Evolutionary conservation across 768 basidiomycete genomes (phyloP).

Genomic region (Boletus rufocinnamomeus): DNA sequence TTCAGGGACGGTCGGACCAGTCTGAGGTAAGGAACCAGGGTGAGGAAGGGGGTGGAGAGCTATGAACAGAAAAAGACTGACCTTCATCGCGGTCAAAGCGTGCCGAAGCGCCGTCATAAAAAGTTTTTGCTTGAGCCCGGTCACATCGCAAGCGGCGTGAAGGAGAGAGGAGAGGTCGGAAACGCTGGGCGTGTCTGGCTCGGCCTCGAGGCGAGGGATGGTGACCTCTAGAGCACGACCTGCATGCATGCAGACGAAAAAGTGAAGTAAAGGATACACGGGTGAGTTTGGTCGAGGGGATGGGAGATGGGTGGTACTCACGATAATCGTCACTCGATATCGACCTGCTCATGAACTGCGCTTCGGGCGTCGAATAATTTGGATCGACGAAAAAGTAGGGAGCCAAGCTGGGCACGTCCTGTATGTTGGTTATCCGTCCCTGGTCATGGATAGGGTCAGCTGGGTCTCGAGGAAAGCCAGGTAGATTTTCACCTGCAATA

Average conservation of each 20-base stretch:
- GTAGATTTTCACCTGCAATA: slow-evolving; percentile 52
- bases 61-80: slow-evolving; percentile 31
- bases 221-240: slow-evolving; percentile 14
- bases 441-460: slow-evolving; percentile 27
- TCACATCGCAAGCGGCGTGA: slow-evolving; percentile 44
- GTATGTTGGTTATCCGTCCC: slow-evolving; percentile 70
- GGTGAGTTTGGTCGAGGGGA: neutral
- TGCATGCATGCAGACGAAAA: neutral
- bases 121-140: slow-evolving; percentile 45
- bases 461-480: neutral
- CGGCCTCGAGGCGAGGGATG: slow-evolving; percentile 2
- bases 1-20: slow-evolving; percentile 45
- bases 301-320: slow-evolving; percentile 26
- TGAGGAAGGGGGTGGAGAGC: neutral
- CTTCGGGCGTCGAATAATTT: slow-evolving; percentile 54
- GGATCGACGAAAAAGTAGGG: slow-evolving; percentile 83
- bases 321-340: slow-evolving; percentile 47
- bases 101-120: slow-evolving; percentile 77
- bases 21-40: slow-evolving; percentile 24
- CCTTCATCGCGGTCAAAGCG: slow-evolving; percentile 84
- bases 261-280: neutral
- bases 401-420: slow-evolving; percentile 66
- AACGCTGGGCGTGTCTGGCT: neutral
- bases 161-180: slow-evolving; percentile 40
- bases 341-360: slow-evolving; percentile 50